Base-by-base conservation (phyloP, 768 basidiomycete species). In the Pholiota microspora region DNA sequence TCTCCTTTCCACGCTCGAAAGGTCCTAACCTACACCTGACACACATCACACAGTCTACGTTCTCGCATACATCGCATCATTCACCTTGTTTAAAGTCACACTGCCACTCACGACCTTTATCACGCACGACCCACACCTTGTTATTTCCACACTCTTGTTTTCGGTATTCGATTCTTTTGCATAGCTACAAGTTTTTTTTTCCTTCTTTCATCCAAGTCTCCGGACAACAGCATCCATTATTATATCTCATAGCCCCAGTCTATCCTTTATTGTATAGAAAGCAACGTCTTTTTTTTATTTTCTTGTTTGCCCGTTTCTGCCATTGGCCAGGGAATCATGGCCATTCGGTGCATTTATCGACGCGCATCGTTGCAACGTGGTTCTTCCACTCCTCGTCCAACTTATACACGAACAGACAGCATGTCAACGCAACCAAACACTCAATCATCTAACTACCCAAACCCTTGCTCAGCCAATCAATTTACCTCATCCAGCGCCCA, bases 111-210 rank as follows among this genome's bases (percentile, higher is more conserved):
- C 28, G 28, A 31, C 29, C 7, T 34, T 45, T 16, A 42, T 23
- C 40, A 34, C 47, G 55, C 42, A 53, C 36, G 50, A 60, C 40
- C 25, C 50, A 51, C 28, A 40, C 52, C 47, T 57, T 53, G 40
- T 52, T 42, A 48, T 53, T 60, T 48, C n/a, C n/a, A n/a, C 59
- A 63, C 42, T 49, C 52, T 59, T 28, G 38, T 32, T 42, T 32
- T 50, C 29, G 48, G 49, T 12, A 6, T 6, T 31, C 45, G 8
- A 13, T 27, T 60, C 62, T 66, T 55, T 68, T 68, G 70, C 70
- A 71, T 70, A 67, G 58, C 63, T 60, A 65, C 59, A 58, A 48
- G 46, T 27, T 48, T 23, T 3, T 29, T 21, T 21, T 18, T 51
- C 23, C 48, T 24, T 24, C 28, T n/a, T n/a, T n/a, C n/a, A n/a